Evolutionary conservation across 2,329 filamentous ascomycete species (phyloP), one percentile per base, ranked within the genome.

Genomic region (Hypoxylon sp.): DNA sequence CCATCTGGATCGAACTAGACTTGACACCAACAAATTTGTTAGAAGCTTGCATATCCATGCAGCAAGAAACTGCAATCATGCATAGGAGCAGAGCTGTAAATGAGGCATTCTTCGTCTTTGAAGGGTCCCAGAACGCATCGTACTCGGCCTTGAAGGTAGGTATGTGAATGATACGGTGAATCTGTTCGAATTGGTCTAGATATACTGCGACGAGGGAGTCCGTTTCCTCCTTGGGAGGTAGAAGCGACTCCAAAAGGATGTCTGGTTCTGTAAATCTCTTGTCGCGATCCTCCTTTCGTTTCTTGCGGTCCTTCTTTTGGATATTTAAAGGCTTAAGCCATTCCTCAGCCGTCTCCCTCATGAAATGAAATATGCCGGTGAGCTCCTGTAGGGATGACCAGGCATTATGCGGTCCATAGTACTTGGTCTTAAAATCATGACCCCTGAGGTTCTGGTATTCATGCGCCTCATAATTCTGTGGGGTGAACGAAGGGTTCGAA

Each of bases 281-380:
- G 62, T 87, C 84, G 8, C 85, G 81, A 37, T 86, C 83, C 67
- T 83, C 79, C 63, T 81, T 81, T 49, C 84, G 80, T 68, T 82
- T 82, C 70, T 80, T 80, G 51, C 85, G 82, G 68, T 88, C 85
- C 75, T 88, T 87, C 67, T 79, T 74, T 34, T 85, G 82, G 24
- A 86, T 79, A 37, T 85, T 84, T 46, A 87, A 81, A 6, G 86
- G 85, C 53, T 83, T 81, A 56, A 88, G 79, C 84, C 85, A 87
- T 72, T 87, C 84, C 55, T 87, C 84, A 8, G 85, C 85, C 0
- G 85, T 87, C 76, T 88, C 85, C 67, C 82, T 84, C 86, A 88
- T 88, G 61, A 88, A 88, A 13, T 84, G 83, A 47, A 81, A 84
- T 47, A 88, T 78, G 2, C 86, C 85, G 2, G 83, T 68, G 65